These are phyloP conservation scores for Fusarium sp. DNA, from an alignment of 2,329 filamentous ascomycete species.

Conservation along the genomic window DNA sequence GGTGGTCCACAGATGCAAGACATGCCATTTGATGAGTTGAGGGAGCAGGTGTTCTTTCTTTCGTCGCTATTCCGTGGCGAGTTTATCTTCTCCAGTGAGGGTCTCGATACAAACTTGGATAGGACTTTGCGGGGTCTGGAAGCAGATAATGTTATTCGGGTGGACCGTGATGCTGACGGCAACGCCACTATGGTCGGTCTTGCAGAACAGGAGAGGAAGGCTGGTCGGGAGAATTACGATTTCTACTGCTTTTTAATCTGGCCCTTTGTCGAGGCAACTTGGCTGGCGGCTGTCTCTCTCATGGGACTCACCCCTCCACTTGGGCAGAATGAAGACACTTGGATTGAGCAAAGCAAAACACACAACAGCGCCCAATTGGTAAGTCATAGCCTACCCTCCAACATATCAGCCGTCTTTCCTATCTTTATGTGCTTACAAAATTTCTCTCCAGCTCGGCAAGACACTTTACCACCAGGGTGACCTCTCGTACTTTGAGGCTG, in stretches of 20 bases:
- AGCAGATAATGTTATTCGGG: slow-evolving; percentile 77
- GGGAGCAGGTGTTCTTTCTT: slow-evolving; percentile 85
- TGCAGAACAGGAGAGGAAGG: slow-evolving; percentile 77
- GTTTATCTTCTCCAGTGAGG: slow-evolving; percentile 94
- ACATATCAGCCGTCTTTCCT: neutral
- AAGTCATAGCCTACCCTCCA: slow-evolving; percentile 46
- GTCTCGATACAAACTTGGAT: slow-evolving; percentile 81
- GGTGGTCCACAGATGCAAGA: slow-evolving; percentile 85
- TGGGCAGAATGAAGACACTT: slow-evolving; percentile 69
- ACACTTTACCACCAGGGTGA: slow-evolving; percentile 98
- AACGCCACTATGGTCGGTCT: slow-evolving; percentile 77
- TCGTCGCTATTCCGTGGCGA: slow-evolving; percentile 95
- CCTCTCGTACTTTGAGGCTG: slow-evolving; percentile 95
- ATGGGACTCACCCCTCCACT: slow-evolving; percentile 84
- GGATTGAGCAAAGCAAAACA: slow-evolving; percentile 81
- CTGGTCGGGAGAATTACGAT: slow-evolving; percentile 93
- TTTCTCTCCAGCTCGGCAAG: slow-evolving; percentile 77
- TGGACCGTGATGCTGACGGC: slow-evolving; percentile 67
- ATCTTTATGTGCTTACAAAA: slow-evolving; percentile 16
- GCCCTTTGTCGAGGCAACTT: slow-evolving; percentile 96
- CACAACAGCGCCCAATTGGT: slow-evolving; percentile 86
- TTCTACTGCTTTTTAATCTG: slow-evolving; percentile 99
- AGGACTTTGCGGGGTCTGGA: slow-evolving; percentile 83
- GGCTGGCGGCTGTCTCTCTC: slow-evolving; percentile 89
- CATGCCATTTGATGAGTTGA: slow-evolving; percentile 78